Percentiles rank a stretch among this genome's conserved stretches.
These are phyloP conservation scores for Penicillium lividum DNA, from an alignment of 495 filamentous ascomycete genomes.

Conservation along the genomic window DNA sequence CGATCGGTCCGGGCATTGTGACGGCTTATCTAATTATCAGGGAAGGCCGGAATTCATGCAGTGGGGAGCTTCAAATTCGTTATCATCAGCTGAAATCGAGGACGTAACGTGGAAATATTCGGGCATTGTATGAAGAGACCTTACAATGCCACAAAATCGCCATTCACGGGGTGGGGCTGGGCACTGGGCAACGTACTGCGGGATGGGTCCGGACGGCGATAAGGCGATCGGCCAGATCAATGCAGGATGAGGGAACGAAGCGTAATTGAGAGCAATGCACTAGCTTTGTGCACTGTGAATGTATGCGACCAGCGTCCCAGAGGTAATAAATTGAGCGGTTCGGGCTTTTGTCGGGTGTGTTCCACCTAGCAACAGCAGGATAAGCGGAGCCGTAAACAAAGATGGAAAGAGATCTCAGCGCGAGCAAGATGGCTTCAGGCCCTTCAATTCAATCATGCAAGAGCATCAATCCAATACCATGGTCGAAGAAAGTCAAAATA, in stretches of 20 bases:
- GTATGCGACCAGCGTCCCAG: neutral
- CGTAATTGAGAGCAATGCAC: neutral
- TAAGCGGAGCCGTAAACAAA: conserved; percentile 14
- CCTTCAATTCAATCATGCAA: neutral
- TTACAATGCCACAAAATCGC: neutral
- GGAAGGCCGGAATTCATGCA: neutral
- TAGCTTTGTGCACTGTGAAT: neutral
- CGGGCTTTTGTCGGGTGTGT: neutral
- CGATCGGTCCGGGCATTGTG: conserved; percentile 53
- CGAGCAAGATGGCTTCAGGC: neutral
- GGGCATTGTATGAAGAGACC: neutral
- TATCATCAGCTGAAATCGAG: neutral
- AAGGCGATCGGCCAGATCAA: neutral
- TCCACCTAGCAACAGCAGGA: conserved; percentile 1
- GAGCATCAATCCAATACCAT: conserved; percentile 6
- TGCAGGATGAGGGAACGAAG: neutral
- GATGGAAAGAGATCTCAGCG: conserved; percentile 6
- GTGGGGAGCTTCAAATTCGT: neutral
- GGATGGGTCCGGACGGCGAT: neutral
- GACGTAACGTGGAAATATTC: neutral
- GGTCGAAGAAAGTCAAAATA: neutral
- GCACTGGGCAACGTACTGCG: neutral
- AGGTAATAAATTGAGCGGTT: neutral
- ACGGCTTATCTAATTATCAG: conserved; percentile 11
- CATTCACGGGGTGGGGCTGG: neutral